Base-by-base conservation (phyloP, 192 early-diverging fungal species). In the Backusella luteola region DNA sequence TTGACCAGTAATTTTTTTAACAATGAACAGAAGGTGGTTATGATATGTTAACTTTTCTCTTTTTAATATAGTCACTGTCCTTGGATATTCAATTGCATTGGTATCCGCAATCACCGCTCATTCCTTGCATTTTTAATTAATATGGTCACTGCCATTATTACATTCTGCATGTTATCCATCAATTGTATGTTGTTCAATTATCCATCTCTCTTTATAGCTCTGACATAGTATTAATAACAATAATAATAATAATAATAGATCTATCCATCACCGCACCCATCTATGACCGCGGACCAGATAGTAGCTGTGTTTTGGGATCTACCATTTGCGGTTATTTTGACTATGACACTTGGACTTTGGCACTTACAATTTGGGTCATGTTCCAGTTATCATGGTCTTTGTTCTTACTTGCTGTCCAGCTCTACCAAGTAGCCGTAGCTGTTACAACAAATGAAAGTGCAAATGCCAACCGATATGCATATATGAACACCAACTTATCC, bases 21-120 rank as follows among this genome's bases (percentile, higher is more conserved):
- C 14, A 63, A 29, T 36, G 56, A 1, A 21, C 36, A 1, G 0
- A 4, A 2, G 32, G 2, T 32, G 32, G 32, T 32, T 23, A 6
- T 79, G 7, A 15, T n/a, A 15, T 9, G 4, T 17, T 8, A 69
- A 34, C 34, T 34, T 76, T 26, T 15, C 46, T 52, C 6, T 67
- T 17, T 71, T 34, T 69, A 46, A 32, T 41, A 11, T 79, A 91
- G 90, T 77, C 96, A 98, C 77, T 98, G 98, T 73, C 98, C 96
- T 21, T 99, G 96, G 97, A 97, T 95, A 35, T 92, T 90, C 85
- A 99, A 97, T 85, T 97, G 96, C 80, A 92, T 97, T 77, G 97
- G 97, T 1, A 86, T 90, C 17, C 83, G 84, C 69, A 99, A 99
- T 79, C 97, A 99, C 79, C 87, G 92, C 9, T 78, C 89, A 32